These are phyloP conservation scores for Mitragyna speciosa DNA, from an alignment of 257 asterid species.

Conservation along the genomic window DNA sequence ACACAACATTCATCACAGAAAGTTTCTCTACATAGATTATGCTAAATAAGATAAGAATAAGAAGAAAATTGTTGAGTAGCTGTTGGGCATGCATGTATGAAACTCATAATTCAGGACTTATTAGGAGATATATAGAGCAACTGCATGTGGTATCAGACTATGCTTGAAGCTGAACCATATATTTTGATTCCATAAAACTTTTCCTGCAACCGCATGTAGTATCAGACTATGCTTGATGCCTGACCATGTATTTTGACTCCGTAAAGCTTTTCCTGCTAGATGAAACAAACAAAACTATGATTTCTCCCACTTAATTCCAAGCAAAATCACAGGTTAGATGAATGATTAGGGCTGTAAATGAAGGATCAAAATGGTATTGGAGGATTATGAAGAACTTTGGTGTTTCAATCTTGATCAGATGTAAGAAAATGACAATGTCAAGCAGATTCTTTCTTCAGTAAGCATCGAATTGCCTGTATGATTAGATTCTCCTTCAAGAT, in stretches of 20 bases:
- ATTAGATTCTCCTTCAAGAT: too few relatives aligned
- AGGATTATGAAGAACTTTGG: background rate
- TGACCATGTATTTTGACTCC: background rate
- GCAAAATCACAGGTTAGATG: background rate
- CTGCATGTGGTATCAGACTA: background rate
- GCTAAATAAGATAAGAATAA: background rate
- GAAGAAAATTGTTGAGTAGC: background rate
- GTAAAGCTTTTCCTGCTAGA: slow-evolving; percentile 4
- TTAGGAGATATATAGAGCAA: background rate
- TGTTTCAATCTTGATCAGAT: background rate
- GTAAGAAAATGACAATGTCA: background rate
- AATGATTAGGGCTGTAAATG: background rate
- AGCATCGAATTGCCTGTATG: background rate
- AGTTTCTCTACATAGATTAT: background rate
- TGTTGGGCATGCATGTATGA: background rate
- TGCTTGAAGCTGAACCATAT: background rate
- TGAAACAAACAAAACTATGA: background rate
- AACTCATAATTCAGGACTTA: slow-evolving; percentile 1
- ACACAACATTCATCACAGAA: background rate
- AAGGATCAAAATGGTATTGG: background rate
- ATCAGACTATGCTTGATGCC: background rate
- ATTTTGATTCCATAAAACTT: background rate
- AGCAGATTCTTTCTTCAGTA: background rate
- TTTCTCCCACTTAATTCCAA: background rate
- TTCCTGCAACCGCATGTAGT: background rate